These are phyloP conservation scores for Mortierella sp. DNA, from an alignment of 371 early-diverging fungal species.

Conservation along the genomic window DNA sequence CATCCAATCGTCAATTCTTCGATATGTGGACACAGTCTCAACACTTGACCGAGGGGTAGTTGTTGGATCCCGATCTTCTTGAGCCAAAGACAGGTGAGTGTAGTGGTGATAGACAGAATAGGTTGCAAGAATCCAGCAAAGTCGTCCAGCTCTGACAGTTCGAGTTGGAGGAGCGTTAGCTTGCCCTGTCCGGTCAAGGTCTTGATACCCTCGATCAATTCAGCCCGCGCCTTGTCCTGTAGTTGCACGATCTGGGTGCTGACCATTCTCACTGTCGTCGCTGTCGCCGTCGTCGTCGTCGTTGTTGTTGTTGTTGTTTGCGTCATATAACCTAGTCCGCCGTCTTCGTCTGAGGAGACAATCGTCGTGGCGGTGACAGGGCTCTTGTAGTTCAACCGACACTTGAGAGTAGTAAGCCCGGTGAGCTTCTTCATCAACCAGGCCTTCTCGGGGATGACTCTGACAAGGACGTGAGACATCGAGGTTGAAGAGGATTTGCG, in stretches of 20 bases:
- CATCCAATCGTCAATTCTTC: constrained; percentile 24
- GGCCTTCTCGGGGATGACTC: constrained; percentile 10
- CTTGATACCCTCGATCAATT: constrained; percentile 15
- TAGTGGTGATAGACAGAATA: constrained; percentile 1
- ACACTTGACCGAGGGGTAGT: constrained; percentile 17
- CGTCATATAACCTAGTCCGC: not conserved
- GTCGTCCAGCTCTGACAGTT: constrained; percentile 22
- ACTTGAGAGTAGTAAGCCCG: constrained; percentile 13
- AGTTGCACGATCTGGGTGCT: constrained; percentile 7
- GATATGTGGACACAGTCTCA: constrained; percentile 20
- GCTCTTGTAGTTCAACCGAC: not conserved
- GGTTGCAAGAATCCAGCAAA: constrained; percentile 26
- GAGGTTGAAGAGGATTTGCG: not conserved
- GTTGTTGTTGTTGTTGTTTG: not conserved
- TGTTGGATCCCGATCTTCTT: not conserved
- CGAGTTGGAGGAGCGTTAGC: constrained; percentile 20
- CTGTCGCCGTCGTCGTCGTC: not conserved
- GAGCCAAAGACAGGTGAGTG: constrained; percentile 18
- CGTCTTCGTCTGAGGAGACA: not conserved
- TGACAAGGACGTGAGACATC: not conserved
- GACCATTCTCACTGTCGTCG: not conserved
- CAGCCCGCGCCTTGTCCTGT: constrained; percentile 17
- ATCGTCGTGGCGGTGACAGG: not conserved
- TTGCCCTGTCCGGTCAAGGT: not conserved
- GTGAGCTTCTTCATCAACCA: constrained; percentile 13